Base-by-base conservation (phyloP, 2,329 filamentous ascomycete genomes). In the Trichoderma koningiopsis region DNA sequence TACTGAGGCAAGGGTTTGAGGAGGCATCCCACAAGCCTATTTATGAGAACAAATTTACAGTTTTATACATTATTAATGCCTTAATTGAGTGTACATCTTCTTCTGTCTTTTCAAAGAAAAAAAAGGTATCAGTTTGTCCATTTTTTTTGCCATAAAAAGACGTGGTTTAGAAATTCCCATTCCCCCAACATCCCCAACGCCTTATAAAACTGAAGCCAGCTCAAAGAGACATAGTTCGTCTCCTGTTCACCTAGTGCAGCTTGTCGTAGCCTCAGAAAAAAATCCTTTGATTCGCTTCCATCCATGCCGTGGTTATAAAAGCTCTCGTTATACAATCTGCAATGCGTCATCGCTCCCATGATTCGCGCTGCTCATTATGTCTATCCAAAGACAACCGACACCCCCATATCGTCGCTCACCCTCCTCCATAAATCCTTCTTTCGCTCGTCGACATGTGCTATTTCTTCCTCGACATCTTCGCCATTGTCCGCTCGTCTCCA, bases 311-410 rank as follows among this genome's bases (percentile, higher is more conserved):
- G 22, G 47, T 27, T 6, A 6, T 13, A 24, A 33, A 24, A 31
- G 11, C 27, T 3, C 33, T n/a, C 19, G 11, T 24, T 49, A 8
- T 24, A 49, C 47, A 53, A 52, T 35, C 16, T 55, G 47, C 29
- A 22, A 63, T 55, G n/a, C 33, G 35, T 7, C 22, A 14, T 63
- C 11, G 53, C 53, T 27, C 8, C 19, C 24, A 57, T 35, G 19
- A n/a, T 16, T 52, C 11, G 11, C n/a, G 33, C 31, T 27, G 49
- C 16, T 27, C 29, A 19, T 33, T 19, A 7, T 19, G 16, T 13
- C 82, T 75, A 88, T 22, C 87, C 87, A 80, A 89, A 88, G 35
- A 89, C 86, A 74, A 89, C 85, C 60, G 81, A 86, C 24, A 88
- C 81, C 2, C 86, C 87, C 83, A 86, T 86, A 70, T 88, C 86